Evolutionary conservation across 1,139 yeast genomes (phyloP), one percentile per base, ranked within the genome.

Genomic region (Blastobotrys buckinghamii): DNA sequence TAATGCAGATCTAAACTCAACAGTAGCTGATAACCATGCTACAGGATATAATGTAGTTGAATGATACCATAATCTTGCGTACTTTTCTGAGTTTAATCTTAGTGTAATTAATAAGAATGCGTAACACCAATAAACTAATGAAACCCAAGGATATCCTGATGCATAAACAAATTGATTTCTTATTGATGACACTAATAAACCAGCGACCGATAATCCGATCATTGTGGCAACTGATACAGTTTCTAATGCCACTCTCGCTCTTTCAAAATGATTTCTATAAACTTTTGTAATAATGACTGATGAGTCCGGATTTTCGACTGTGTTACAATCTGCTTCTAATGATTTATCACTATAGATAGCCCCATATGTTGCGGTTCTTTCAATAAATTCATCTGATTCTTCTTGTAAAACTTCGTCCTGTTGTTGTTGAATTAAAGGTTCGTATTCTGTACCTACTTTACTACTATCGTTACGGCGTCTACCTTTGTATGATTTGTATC

Each of bases 1-100:
- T 20, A 78, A 49, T 9, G 84, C 80, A 1, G 95, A 82, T 63
- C 96, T 77, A 56, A 82, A 75, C 13, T 79, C 71, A 39, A 85
- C 59, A n/a, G 77, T 54, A 13, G 81, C 68, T 8, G 82, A 73
- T 42, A 78, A 58, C 59, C 80, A 72, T 42, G 76, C 70, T 54
- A 78, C 61, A 42, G 79, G 60, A 63, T 87, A 86, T 26, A 83
- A 65, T 16, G 73, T 59, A 33, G 89, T 79, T 6, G 85, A 77
- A 53, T 82, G 82, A 38, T 73, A 73, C 95, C 96, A 88, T 20
- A 79, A 66, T 26, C 71, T 67, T n/a, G 71, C 62, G 1, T 64
- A 52, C 13, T 50, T 27, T 48, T 45, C 26, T 55, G 50, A 24
- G 58, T 78, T 74, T 13, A 69, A 54, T 62, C 95, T 75, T 17